Evolutionary conservation across 1,284 basidiomycete genomes (phyloP).

Genomic region (Kwoniella shivajii): DNA sequence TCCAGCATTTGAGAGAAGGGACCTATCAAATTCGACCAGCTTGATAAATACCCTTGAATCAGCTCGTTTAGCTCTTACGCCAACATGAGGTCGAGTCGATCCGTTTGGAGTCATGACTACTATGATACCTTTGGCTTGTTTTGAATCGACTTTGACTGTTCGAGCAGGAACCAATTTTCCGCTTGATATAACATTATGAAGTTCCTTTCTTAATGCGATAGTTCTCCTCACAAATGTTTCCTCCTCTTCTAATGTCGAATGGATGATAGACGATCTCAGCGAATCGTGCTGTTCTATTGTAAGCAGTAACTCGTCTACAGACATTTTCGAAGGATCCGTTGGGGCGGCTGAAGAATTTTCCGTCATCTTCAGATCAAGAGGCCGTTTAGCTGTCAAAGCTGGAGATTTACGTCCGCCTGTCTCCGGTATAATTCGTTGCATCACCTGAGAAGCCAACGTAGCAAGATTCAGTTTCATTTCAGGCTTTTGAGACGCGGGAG

Average conservation of each 20-base stretch:
- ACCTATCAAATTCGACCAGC: conserved; percentile 55
- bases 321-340: conserved; percentile 49
- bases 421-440: conserved; percentile 13
- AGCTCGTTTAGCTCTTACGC: conserved; percentile 55
- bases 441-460: conserved; percentile 12
- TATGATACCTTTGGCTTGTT: conserved; percentile 51
- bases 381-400: conserved; percentile 43
- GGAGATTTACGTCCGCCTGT: conserved; percentile 35
- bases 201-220: conserved; percentile 55
- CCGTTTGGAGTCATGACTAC: conserved; percentile 57
- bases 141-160: conserved; percentile 47
- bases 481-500: neutral
- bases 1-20: conserved; percentile 24
- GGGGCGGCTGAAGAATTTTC: conserved; percentile 20
- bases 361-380: conserved; percentile 31
- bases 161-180: conserved; percentile 53
- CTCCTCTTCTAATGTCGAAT: conserved; percentile 54
- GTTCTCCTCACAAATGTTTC: conserved; percentile 56
- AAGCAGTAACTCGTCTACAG: conserved; percentile 54
- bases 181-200: conserved; percentile 50
- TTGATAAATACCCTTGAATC: conserved; percentile 58
- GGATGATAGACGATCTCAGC: conserved; percentile 50
- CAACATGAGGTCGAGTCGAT: conserved; percentile 56
- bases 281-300: conserved; percentile 56
- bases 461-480: conserved; percentile 14